Percentiles rank a stretch among this genome's conserved stretches.
Evolutionary conservation across 306 rosid species (phyloP).

Genomic region (Boehmeria nivea): DNA sequence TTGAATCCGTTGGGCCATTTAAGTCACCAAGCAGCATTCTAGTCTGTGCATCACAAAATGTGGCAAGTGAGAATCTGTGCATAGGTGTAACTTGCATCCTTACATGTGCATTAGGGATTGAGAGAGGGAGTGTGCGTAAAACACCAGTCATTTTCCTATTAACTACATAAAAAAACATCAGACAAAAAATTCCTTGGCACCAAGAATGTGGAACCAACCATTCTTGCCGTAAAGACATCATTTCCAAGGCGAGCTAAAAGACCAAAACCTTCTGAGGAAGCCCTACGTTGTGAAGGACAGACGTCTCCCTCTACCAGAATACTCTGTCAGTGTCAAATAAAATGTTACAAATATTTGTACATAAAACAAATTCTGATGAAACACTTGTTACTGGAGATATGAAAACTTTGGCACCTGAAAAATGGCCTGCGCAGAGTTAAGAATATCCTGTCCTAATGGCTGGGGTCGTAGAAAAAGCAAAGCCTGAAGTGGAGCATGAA

Average conservation of each 20-base stretch:
- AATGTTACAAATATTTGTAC: constrained; percentile 9
- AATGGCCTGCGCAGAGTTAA: constrained; percentile 76
- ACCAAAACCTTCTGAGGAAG: constrained; percentile 88
- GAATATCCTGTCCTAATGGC: constrained; percentile 61
- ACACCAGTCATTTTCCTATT: constrained; percentile 5
- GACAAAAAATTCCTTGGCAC: constrained; percentile 12
- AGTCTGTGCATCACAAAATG: constrained; percentile 49
- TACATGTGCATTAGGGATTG: not conserved
- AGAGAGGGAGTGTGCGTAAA: constrained; percentile 8
- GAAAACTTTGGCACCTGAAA: constrained; percentile 53
- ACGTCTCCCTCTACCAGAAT: constrained; percentile 89
- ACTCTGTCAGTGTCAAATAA: constrained; percentile 43
- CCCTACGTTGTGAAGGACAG: constrained; percentile 83
- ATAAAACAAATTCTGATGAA: not conserved
- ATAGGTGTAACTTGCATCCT: not conserved
- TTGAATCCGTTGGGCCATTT: constrained; percentile 60
- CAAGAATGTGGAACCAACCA: constrained; percentile 47
- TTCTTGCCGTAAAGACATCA: constrained; percentile 88
- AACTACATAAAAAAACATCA: constrained; percentile 12
- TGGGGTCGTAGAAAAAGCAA: constrained; percentile 64
- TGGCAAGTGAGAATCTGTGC: constrained; percentile 11
- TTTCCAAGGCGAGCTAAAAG: constrained; percentile 92
- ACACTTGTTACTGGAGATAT: constrained; percentile 3
- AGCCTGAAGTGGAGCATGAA: constrained; percentile 46
- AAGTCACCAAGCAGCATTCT: constrained; percentile 81